A percentile compares a stretch with the other conserved stretches of the same genome.
These are phyloP conservation scores for Fusarium sp. DNA, from an alignment of 2,329 filamentous ascomycete species.

Conservation along the genomic window DNA sequence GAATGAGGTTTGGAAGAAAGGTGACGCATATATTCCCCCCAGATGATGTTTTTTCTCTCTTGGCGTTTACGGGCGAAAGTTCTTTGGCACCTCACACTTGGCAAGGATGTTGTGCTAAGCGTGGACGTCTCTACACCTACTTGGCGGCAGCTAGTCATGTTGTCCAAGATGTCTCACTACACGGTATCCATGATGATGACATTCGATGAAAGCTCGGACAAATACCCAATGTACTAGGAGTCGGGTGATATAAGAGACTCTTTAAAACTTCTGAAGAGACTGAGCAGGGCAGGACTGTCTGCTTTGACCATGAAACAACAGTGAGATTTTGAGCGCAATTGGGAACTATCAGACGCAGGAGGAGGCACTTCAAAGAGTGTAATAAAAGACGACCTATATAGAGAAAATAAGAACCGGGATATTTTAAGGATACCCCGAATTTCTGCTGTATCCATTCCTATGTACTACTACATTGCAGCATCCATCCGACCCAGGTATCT, in stretches of 20 bases:
- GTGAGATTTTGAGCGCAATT: conserved; percentile 39
- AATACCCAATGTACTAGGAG: conserved; percentile 37
- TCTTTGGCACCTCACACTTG: conserved; percentile 43
- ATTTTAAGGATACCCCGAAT: conserved; percentile 13
- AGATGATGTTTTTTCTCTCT: conserved; percentile 45
- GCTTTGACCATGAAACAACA: conserved; percentile 20
- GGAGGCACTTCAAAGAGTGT: conserved; percentile 27
- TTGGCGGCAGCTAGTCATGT: conserved; percentile 26
- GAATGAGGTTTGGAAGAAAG: conserved; percentile 45
- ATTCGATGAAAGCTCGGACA: conserved; percentile 42
- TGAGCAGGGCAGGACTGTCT: conserved; percentile 20
- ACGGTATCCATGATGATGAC: conserved; percentile 45
- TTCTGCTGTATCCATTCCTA: neutral
- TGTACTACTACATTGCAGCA: neutral
- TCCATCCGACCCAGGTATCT: neutral
- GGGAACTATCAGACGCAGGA: conserved; percentile 35
- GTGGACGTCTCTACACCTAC: conserved; percentile 18
- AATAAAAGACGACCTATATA: conserved; percentile 44
- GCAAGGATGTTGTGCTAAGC: conserved; percentile 33
- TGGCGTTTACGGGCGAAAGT: conserved; percentile 50
- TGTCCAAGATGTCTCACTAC: conserved; percentile 26
- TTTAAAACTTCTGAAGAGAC: conserved; percentile 26
- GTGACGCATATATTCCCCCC: conserved; percentile 51
- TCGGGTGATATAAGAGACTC: conserved; percentile 22
- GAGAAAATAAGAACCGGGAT: conserved; percentile 39